Conservation (phyloP, 371 early-diverging fungal genomes). For the Umbelopsis sp. region DNA sequence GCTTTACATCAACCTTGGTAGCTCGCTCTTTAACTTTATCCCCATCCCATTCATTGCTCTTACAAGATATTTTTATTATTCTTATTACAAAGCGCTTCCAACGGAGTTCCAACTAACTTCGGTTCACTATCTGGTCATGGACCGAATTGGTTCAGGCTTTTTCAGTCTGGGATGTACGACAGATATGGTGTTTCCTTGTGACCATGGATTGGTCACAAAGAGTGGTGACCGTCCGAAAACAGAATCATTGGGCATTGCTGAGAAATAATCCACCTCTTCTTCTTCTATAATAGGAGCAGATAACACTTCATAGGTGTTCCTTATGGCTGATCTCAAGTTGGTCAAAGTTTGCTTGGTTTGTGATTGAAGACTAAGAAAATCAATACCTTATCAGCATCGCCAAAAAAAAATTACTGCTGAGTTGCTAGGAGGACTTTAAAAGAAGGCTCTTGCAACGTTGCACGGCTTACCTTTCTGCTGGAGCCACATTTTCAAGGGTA, state of each 20-base stretch:
- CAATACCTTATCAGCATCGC: background rate
- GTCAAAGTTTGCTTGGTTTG: background rate
- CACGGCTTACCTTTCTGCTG: conserved; percentile 15
- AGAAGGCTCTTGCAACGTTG: conserved; percentile 4
- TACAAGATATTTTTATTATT: background rate
- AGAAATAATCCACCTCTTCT: conserved; percentile 1
- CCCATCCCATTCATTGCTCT: too few relatives aligned
- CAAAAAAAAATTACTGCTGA: too few relatives aligned
- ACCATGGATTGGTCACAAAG: conserved; percentile 5
- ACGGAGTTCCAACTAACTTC: conserved; percentile 8
- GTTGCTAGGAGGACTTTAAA: background rate
- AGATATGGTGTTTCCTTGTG: conserved; percentile 17
- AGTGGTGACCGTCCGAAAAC: conserved; percentile 15
- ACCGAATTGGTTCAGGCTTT: background rate
- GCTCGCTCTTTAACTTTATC: too few relatives aligned
- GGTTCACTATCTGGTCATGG: background rate
- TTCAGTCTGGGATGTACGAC: conserved; percentile 12
- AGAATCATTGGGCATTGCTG: conserved; percentile 3
- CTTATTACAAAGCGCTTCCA: background rate
- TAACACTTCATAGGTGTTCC: background rate
- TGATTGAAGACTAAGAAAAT: background rate
- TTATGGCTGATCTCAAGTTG: background rate
- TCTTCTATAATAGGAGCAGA: conserved; percentile 10
- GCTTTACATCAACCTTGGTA: too few relatives aligned
- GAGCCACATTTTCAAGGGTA: conserved; percentile 19